These are phyloP conservation scores for Oxytropis ochrocephala DNA, from an alignment of 306 rosid genomes.

Conservation along the genomic window DNA sequence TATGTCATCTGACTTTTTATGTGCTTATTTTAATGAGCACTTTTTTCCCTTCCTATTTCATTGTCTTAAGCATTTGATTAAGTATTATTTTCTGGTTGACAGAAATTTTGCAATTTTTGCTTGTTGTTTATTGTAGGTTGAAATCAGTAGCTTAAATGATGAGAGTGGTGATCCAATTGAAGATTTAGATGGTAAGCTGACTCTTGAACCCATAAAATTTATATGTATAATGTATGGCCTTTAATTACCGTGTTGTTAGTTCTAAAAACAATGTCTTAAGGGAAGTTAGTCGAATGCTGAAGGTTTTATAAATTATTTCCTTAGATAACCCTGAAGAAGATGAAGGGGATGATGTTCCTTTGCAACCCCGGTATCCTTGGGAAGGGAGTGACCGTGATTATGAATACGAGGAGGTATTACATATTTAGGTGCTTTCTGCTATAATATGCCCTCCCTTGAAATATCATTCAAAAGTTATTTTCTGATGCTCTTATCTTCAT, in stretches of 20 bases:
- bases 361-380: constrained; percentile 68
- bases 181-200: constrained; percentile 57
- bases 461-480: background rate
- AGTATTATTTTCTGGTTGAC: background rate
- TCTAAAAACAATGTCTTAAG: background rate
- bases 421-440: background rate
- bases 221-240: background rate
- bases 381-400: constrained; percentile 90
- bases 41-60: background rate
- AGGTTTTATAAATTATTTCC: background rate
- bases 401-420: constrained; percentile 75
- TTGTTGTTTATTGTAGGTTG: constrained; percentile 48
- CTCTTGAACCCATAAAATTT: background rate
- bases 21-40: background rate
- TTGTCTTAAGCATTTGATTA: background rate
- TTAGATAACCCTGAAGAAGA: constrained; percentile 58
- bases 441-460: background rate
- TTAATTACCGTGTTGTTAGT: background rate
- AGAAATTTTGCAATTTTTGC: background rate
- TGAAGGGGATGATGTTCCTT: constrained; percentile 43
- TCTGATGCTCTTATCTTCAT: background rate
- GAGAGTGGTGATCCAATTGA: constrained; percentile 56
- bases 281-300: background rate
- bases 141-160: constrained; percentile 48
- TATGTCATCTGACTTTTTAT: constrained; percentile 22